These are phyloP conservation scores for Nakazawaea wyomingensis DNA, from an alignment of 805 yeast genomes.

Conservation along the genomic window DNA sequence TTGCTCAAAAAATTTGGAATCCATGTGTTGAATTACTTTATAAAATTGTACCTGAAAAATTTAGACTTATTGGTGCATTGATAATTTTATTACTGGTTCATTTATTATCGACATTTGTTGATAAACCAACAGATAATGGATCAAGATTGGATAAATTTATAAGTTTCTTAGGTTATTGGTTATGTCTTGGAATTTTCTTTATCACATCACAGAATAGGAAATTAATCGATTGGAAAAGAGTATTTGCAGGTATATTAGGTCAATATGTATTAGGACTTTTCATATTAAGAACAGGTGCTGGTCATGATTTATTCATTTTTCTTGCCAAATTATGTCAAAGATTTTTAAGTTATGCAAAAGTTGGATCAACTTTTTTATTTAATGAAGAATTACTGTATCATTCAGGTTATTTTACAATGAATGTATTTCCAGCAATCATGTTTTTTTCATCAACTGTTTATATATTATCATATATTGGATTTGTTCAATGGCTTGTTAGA, in stretches of 20 bases:
- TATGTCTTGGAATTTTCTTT: constrained; percentile 39
- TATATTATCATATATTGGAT: constrained; percentile 54
- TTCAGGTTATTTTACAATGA: constrained; percentile 44
- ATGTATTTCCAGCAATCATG: constrained; percentile 57
- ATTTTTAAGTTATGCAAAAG: constrained; percentile 50
- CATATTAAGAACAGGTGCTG: constrained; percentile 54
- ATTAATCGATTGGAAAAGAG: constrained; percentile 52
- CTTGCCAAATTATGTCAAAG: constrained; percentile 52
- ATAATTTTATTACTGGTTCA: constrained; percentile 40
- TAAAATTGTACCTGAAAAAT: constrained; percentile 34
- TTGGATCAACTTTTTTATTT: constrained; percentile 58
- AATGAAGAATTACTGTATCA: constrained; percentile 31
- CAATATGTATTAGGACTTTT: constrained; percentile 57
- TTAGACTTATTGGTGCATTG: constrained; percentile 37
- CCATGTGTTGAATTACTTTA: constrained; percentile 29
- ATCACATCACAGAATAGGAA: constrained; percentile 40
- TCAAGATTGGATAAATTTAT: constrained; percentile 51
- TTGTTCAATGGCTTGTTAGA: constrained; percentile 53
- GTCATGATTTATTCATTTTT: constrained; percentile 58
- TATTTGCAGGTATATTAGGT: constrained; percentile 53
- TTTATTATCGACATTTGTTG: constrained; percentile 50
- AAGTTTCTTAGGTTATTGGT: constrained; percentile 50
- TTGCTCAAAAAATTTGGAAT: constrained; percentile 25
- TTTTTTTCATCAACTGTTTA: constrained; percentile 62
- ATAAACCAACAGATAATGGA: constrained; percentile 39